phyloP scores from a whole-genome alignment of 176 grass and related monocot species.

The Cocos nucifera region DNA sequence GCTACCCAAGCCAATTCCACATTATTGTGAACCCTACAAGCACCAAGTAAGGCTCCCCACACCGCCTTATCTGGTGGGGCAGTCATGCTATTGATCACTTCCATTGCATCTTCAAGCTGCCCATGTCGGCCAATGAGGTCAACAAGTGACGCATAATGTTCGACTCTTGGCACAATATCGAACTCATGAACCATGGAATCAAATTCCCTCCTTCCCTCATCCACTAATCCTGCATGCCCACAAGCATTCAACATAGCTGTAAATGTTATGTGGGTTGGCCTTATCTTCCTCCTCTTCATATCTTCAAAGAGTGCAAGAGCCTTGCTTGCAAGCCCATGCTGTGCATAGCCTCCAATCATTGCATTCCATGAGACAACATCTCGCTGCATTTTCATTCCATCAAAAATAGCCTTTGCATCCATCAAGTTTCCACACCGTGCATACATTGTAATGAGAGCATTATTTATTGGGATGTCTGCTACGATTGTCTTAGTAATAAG shows the following conservation, averaged over 20 bases:
- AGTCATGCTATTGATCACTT: constrained; percentile 47
- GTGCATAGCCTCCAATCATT: constrained; percentile 51
- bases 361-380: constrained; percentile 59
- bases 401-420: constrained; percentile 42
- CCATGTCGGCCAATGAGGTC: constrained; percentile 61
- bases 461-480: constrained; percentile 43
- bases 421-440: constrained; percentile 47
- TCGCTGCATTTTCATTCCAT: constrained; percentile 40
- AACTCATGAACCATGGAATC: constrained; percentile 56
- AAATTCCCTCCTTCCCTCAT: constrained; percentile 52
- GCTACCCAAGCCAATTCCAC: constrained; percentile 43
- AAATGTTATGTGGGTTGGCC: constrained; percentile 58
- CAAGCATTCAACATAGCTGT: constrained; percentile 64
- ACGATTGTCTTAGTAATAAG: constrained; percentile 52
- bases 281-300: constrained; percentile 36
- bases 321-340: constrained; percentile 44
- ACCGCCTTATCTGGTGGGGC: constrained; percentile 49
- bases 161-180: constrained; percentile 36
- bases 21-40: constrained; percentile 61
- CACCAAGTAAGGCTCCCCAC: constrained; percentile 75
- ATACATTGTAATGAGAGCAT: constrained; percentile 83
- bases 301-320: constrained; percentile 50
- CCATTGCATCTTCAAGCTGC: constrained; percentile 39
- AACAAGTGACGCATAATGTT: constrained; percentile 68
- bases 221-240: constrained; percentile 48